A percentile compares a stretch with the other conserved stretches of the same genome.
Conservation (phyloP, 208 protist genomes). For the Leishmania aethiopica region DNA sequence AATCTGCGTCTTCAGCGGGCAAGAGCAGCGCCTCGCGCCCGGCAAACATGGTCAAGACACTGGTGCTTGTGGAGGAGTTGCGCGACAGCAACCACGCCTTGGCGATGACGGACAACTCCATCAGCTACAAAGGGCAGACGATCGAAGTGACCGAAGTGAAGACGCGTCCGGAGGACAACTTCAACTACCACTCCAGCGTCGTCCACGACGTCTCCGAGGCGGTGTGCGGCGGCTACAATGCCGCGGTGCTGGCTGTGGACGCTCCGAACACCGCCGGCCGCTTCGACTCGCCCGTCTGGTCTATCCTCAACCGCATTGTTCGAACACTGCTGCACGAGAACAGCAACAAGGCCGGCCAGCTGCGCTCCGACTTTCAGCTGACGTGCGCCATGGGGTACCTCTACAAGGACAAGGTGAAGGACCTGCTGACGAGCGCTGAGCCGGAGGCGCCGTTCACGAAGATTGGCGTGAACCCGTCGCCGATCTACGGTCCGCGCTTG, state of each 20-base stretch:
- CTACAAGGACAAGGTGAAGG: slow-evolving; percentile 67
- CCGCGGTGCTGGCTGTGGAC: slow-evolving; percentile 68
- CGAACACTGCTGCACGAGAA: slow-evolving; percentile 52
- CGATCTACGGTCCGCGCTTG: slow-evolving; percentile 77
- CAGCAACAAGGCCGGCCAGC: slow-evolving; percentile 23
- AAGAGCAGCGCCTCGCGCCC: slow-evolving; percentile 5
- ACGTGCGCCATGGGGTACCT: slow-evolving; percentile 72
- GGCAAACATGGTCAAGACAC: slow-evolving; percentile 58
- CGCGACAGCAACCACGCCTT: slow-evolving; percentile 38
- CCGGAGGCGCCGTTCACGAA: slow-evolving; percentile 46
- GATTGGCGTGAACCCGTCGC: slow-evolving; percentile 66
- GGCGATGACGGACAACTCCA: slow-evolving; percentile 28
- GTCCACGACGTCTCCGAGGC: slow-evolving; percentile 54
- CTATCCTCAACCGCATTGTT: slow-evolving; percentile 64
- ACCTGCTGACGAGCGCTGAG: slow-evolving; percentile 47
- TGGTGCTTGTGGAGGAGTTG: slow-evolving; percentile 69
- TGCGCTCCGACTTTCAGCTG: slow-evolving; percentile 45
- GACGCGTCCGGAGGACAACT: slow-evolving; percentile 50
- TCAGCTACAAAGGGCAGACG: slow-evolving; percentile 41
- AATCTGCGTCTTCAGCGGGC: slow-evolving; percentile 1
- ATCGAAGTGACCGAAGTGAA: slow-evolving; percentile 58
- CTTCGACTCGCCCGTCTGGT: slow-evolving; percentile 75
- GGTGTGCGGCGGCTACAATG: slow-evolving; percentile 71
- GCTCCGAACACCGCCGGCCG: slow-evolving; percentile 50
- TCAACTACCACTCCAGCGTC: slow-evolving; percentile 60